phyloP scores from a whole-genome alignment of 768 basidiomycete genomes.

The Coprinellus micaceus region DNA sequence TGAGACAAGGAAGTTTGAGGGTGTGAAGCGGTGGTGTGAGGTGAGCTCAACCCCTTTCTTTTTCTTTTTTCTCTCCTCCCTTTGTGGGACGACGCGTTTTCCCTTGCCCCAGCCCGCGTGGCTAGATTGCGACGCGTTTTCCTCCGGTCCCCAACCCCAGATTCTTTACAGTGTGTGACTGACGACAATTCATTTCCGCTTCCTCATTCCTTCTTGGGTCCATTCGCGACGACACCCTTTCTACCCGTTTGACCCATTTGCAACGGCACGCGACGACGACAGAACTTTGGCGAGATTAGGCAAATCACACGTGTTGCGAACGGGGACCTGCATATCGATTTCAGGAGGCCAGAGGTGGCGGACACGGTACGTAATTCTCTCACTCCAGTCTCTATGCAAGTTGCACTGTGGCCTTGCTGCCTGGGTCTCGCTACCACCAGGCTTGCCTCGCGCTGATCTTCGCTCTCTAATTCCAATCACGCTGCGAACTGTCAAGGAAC shows the following conservation, averaged over 20 bases:
- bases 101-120: no score
- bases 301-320: slow-evolving; percentile 72
- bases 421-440: no score
- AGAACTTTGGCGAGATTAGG: slow-evolving; percentile 76
- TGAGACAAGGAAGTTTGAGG: slow-evolving; percentile 64
- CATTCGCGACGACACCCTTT: neutral
- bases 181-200: neutral
- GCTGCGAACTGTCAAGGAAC: no score
- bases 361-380: slow-evolving; percentile 56
- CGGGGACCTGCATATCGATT: slow-evolving; percentile 75
- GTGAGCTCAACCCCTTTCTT: slow-evolving; percentile 31
- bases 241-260: neutral
- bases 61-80: neutral
- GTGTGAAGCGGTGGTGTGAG: slow-evolving; percentile 73
- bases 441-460: no score
- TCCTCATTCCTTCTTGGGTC: neutral
- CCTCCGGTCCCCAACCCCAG: no score
- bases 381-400: no score
- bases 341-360: slow-evolving; percentile 71
- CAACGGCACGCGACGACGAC: no score
- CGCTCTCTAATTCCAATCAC: neutral
- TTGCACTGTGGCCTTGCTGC: no score
- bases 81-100: no score
- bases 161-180: neutral
- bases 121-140: no score